phyloP scores from a whole-genome alignment of 495 filamentous ascomycete genomes.

The Hyaloscypha finlandica region DNA sequence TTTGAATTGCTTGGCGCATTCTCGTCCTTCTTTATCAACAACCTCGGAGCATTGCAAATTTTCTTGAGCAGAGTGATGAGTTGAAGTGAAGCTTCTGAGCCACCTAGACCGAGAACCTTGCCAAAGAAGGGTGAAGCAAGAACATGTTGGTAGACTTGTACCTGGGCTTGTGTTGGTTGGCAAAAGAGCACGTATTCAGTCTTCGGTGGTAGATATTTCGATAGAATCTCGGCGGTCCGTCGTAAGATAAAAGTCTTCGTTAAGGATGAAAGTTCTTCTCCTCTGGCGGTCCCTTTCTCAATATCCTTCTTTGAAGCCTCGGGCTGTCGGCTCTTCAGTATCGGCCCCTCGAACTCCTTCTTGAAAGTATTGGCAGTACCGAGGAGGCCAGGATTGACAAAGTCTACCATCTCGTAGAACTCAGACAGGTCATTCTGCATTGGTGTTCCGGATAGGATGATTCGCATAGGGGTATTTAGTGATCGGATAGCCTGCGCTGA shows the following conservation, averaged over 20 bases:
- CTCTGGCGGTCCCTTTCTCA: constrained; percentile 71
- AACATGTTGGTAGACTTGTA: constrained; percentile 67
- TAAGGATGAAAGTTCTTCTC: constrained; percentile 65
- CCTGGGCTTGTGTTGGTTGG: constrained; percentile 68
- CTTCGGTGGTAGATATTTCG: constrained; percentile 74
- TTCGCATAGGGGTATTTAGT: constrained; percentile 64
- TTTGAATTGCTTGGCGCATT: constrained; percentile 40
- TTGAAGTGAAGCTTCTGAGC: constrained; percentile 67
- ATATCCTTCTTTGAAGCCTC: constrained; percentile 65
- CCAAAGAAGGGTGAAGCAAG: constrained; percentile 71
- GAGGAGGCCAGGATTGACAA: constrained; percentile 76
- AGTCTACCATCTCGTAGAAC: constrained; percentile 78
- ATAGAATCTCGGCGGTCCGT: constrained; percentile 72
- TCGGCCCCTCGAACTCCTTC: constrained; percentile 71
- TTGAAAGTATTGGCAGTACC: constrained; percentile 70
- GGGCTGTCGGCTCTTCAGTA: constrained; percentile 72
- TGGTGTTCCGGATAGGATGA: constrained; percentile 77
- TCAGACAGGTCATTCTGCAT: constrained; percentile 81
- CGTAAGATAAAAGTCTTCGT: constrained; percentile 77
- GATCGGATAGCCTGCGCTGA: constrained; percentile 73
- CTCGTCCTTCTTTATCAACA: constrained; percentile 51
- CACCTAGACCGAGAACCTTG: constrained; percentile 65
- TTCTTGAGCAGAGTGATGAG: constrained; percentile 82
- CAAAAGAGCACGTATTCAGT: constrained; percentile 80
- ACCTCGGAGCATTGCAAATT: constrained; percentile 75